Percentiles rank a stretch among this genome's conserved stretches.
Conservation (phyloP, 257 asterid species). For the Lavandula angustifolia region DNA sequence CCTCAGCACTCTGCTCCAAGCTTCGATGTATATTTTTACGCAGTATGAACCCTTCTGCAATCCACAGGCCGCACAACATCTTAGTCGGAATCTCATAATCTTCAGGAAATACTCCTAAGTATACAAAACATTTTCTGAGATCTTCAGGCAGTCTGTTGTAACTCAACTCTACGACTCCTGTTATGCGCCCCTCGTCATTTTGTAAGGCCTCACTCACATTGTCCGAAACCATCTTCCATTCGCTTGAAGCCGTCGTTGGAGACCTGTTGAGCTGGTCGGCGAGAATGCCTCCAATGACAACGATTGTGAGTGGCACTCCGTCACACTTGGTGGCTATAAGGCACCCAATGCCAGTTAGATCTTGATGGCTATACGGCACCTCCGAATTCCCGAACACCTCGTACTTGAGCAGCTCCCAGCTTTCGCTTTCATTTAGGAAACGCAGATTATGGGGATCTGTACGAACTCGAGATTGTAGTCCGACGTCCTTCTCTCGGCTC, state of each 20-base stretch:
- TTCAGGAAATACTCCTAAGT: conserved; percentile 45
- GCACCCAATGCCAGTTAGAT: conserved; percentile 22
- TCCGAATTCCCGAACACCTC: conserved; percentile 37
- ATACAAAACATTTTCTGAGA: conserved; percentile 48
- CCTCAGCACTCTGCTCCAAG: conserved; percentile 44
- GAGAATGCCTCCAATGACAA: conserved; percentile 40
- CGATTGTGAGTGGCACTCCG: conserved; percentile 51
- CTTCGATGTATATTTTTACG: neutral
- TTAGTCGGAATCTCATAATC: conserved; percentile 39
- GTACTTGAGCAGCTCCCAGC: conserved; percentile 46
- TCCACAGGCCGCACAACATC: conserved; percentile 46
- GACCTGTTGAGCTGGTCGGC: neutral
- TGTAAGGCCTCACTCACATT: conserved; percentile 1
- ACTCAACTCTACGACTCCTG: conserved; percentile 40
- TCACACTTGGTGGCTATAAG: conserved; percentile 40
- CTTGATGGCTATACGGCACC: conserved; percentile 16
- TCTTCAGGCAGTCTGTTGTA: conserved; percentile 41
- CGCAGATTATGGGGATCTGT: conserved; percentile 37
- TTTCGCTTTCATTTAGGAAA: conserved; percentile 28
- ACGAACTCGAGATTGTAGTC: conserved; percentile 14
- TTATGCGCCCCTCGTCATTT: conserved; percentile 5
- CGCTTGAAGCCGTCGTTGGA: neutral
- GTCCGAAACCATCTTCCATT: conserved; percentile 31
- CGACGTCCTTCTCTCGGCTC: conserved; percentile 35
- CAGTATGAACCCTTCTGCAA: conserved; percentile 52